Evolutionary conservation across 1,284 basidiomycete species (phyloP).

Genomic region (Leccinum solheimii): DNA sequence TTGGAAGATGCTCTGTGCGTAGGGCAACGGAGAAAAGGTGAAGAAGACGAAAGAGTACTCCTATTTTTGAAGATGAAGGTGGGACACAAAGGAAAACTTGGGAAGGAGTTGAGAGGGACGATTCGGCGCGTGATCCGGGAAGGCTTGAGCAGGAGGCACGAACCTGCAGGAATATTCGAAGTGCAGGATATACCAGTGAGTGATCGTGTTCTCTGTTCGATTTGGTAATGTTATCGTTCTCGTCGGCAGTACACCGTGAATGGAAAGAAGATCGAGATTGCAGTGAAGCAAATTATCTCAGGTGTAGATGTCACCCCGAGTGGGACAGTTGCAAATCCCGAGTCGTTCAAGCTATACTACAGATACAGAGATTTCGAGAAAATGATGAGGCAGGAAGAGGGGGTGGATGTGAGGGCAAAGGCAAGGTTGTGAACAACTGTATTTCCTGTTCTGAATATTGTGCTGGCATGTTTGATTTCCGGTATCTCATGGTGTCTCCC

Average conservation of each 20-base stretch:
- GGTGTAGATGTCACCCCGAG: slow-evolving; percentile 60
- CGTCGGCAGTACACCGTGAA: slow-evolving; percentile 63
- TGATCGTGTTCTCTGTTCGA: slow-evolving; percentile 10
- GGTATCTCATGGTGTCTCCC: background rate
- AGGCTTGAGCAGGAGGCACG: slow-evolving; percentile 73
- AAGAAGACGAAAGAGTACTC: slow-evolving; percentile 80
- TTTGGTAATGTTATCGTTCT: background rate
- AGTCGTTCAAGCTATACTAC: slow-evolving; percentile 60
- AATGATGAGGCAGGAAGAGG: slow-evolving; percentile 21
- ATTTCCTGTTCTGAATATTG: background rate
- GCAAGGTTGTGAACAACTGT: slow-evolving; percentile 20
- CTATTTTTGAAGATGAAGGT: slow-evolving; percentile 79
- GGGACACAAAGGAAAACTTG: slow-evolving; percentile 49
- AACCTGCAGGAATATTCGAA: slow-evolving; percentile 66
- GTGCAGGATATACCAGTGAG: slow-evolving; percentile 64
- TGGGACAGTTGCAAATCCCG: slow-evolving; percentile 70
- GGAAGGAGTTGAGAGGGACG: slow-evolving; percentile 47
- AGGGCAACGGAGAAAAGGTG: slow-evolving; percentile 74
- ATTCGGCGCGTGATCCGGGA: slow-evolving; percentile 63
- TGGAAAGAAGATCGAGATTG: slow-evolving; percentile 74
- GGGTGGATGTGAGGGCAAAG: slow-evolving; percentile 1
- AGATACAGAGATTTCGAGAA: slow-evolving; percentile 53
- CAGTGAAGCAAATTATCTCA: slow-evolving; percentile 71
- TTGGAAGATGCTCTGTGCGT: slow-evolving; percentile 81
- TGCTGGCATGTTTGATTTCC: slow-evolving; percentile 2